Conservation (phyloP, 2,329 filamentous ascomycete genomes). For the Corniculantispora saksenae region DNA sequence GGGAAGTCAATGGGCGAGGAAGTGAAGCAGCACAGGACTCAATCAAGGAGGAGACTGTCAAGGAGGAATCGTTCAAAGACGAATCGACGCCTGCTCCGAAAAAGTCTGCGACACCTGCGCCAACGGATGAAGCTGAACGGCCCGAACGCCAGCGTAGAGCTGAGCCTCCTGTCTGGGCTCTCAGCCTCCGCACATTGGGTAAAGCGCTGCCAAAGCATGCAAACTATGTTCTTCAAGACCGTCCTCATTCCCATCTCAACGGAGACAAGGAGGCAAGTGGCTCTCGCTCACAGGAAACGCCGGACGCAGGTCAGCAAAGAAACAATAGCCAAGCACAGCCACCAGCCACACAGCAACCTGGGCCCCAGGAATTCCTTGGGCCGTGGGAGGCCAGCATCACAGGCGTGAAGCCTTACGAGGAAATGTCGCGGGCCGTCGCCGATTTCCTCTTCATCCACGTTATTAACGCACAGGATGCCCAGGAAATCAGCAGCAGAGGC, state of each 20-base stretch:
- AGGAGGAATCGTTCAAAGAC: conserved; percentile 29
- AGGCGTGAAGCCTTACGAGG: conserved; percentile 69
- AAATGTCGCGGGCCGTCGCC: conserved; percentile 73
- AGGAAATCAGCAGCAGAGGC: conserved; percentile 61
- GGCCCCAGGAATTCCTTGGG: conserved; percentile 44
- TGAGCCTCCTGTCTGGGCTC: conserved; percentile 51
- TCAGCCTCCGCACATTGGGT: conserved; percentile 37
- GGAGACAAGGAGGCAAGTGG: conserved; percentile 44
- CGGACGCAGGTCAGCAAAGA: conserved; percentile 25
- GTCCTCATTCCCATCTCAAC: conserved; percentile 37
- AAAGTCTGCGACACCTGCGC: neutral
- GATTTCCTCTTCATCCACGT: conserved; percentile 79
- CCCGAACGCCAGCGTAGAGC: conserved; percentile 38
- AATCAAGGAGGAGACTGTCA: neutral
- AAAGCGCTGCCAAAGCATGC: conserved; percentile 41
- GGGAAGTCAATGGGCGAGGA: conserved; percentile 47
- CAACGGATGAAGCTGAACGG: neutral
- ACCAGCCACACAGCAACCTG: conserved; percentile 29
- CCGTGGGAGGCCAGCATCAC: conserved; percentile 70
- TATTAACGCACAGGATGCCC: conserved; percentile 65
- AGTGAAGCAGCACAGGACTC: neutral
- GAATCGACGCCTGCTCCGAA: conserved; percentile 29
- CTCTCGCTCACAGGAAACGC: conserved; percentile 49
- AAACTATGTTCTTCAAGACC: conserved; percentile 49
- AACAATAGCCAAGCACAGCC: conserved; percentile 20